These are phyloP conservation scores for Nakazawaea ambrosiae DNA, from an alignment of 805 yeast genomes.

Conservation along the genomic window DNA sequence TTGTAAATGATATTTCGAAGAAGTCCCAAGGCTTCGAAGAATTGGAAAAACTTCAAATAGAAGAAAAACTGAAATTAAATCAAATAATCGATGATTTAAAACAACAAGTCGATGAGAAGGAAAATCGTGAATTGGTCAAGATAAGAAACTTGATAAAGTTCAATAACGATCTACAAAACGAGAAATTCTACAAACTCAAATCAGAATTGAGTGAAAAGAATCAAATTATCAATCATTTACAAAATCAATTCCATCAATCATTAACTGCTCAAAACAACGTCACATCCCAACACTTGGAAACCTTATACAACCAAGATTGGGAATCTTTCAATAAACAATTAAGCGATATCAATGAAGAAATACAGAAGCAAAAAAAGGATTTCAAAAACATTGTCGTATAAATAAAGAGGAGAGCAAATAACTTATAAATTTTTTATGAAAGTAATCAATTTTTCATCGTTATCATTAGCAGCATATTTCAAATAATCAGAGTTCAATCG, in stretches of 20 bases:
- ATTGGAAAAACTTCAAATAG: constrained; percentile 7
- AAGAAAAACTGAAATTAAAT: constrained; percentile 6
- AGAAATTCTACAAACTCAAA: constrained; percentile 11
- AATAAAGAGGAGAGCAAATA: no score
- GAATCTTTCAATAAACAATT: neutral
- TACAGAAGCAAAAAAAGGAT: neutral
- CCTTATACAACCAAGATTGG: constrained; percentile 6
- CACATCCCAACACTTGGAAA: neutral
- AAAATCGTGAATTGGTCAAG: constrained; percentile 7
- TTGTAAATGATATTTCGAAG: constrained; percentile 26
- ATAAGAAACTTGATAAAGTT: constrained; percentile 13
- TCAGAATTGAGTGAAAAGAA: constrained; percentile 1
- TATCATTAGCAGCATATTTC: constrained; percentile 14
- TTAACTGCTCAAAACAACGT: neutral
- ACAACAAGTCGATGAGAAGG: constrained; percentile 3
- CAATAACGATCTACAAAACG: constrained; percentile 14
- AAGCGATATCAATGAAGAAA: neutral
- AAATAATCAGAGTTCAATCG: constrained; percentile 15
- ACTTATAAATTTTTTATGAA: constrained; percentile 10
- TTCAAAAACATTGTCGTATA: constrained; percentile 5
- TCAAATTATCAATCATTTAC: neutral
- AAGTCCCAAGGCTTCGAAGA: constrained; percentile 12
- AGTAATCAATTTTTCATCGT: constrained; percentile 20
- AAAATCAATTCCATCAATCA: neutral
- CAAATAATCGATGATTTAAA: constrained; percentile 7